A percentile compares a stretch with the other conserved stretches of the same genome.
Evolutionary conservation across 306 rosid genomes (phyloP).

Genomic region (Dryas drummondii): DNA sequence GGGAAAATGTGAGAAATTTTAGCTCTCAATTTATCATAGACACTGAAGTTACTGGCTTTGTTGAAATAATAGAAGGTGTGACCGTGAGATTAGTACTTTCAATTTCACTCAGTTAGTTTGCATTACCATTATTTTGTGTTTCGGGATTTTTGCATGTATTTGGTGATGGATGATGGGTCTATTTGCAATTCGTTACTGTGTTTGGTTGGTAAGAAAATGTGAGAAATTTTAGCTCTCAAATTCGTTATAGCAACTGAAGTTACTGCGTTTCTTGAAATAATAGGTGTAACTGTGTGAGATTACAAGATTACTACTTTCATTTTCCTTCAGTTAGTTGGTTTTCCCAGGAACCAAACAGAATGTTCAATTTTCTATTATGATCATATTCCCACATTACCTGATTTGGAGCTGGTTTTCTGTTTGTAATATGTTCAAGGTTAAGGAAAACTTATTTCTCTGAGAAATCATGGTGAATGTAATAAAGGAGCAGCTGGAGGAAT

Average conservation of each 20-base stretch:
- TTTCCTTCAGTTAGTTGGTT: not conserved
- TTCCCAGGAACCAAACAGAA: not conserved
- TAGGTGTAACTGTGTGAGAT: not conserved
- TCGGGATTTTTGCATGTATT: too few relatives aligned
- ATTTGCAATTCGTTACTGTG: not conserved
- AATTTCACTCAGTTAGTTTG: not conserved
- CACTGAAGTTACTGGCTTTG: not conserved
- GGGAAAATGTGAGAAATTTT: not conserved
- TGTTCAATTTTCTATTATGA: not conserved
- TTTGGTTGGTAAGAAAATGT: conserved; percentile 11
- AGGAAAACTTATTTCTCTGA: not conserved
- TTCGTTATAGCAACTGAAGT: not conserved
- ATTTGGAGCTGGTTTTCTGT: not conserved
- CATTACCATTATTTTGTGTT: too few relatives aligned
- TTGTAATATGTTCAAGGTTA: conserved; percentile 13
- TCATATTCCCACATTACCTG: not conserved
- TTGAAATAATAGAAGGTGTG: not conserved
- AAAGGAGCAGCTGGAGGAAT: conserved; percentile 21
- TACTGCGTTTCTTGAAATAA: not conserved
- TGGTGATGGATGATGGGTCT: too few relatives aligned
- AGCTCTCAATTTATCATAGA: too few relatives aligned
- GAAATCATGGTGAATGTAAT: conserved; percentile 27
- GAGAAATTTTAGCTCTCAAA: not conserved
- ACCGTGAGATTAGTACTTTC: not conserved
- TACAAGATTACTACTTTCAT: not conserved